These are phyloP conservation scores for Vaucheria bursata DNA, from an alignment of 352 stramenopile species.

Conservation along the genomic window DNA sequence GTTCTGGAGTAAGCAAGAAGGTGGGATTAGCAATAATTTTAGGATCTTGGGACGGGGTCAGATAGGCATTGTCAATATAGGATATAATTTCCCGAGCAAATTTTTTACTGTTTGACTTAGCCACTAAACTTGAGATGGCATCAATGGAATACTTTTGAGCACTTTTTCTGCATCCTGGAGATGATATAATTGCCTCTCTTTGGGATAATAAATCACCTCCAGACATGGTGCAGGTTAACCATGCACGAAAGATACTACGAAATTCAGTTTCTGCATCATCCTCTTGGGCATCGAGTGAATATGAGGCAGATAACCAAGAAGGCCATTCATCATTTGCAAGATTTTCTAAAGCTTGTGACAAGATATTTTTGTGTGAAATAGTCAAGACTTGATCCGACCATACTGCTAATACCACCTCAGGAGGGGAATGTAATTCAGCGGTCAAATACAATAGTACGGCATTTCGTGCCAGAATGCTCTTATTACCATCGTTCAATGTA, in stretches of 20 bases:
- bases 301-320: not conserved
- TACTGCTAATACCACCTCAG: not conserved
- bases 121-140: not conserved
- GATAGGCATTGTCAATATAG: not conserved
- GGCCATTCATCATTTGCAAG: not conserved
- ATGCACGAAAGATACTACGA: not conserved
- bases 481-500: not conserved
- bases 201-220: not conserved
- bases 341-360: not conserved
- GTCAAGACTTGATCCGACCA: not conserved
- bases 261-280: not conserved
- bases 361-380: not conserved
- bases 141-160: no score
- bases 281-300: not conserved
- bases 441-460: not conserved
- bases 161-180: not conserved
- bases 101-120: not conserved
- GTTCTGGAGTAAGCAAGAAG: not conserved
- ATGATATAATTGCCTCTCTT: not conserved
- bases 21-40: not conserved
- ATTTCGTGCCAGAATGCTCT: not conserved
- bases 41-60: not conserved
- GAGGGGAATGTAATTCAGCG: not conserved
- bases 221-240: not conserved
- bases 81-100: not conserved